Evolutionary conservation across 495 filamentous ascomycete species (phyloP), one percentile per base, ranked within the genome.

Genomic region (Bombardia bombarda): DNA sequence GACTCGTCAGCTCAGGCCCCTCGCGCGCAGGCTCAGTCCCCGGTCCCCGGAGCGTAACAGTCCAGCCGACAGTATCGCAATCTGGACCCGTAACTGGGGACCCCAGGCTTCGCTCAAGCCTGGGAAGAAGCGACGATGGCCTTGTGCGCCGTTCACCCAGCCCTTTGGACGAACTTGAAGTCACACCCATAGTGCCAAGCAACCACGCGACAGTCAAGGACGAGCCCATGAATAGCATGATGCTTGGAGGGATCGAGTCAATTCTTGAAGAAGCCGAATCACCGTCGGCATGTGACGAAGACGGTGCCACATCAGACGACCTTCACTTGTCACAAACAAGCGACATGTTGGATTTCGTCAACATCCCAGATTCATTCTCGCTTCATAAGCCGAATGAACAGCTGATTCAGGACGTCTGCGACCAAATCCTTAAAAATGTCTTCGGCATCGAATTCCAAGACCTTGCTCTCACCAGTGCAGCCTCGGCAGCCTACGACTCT

Each of bases 401-500:
- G 10, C 40, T 55, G 19, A 40, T 52, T 25, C 44, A 56, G 14
- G 47, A 58, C 5, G 44, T 56, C 6, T 53, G 49, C 38, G 50
- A 58, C 18, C 40, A 41, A 4, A 23, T 56, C 3, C 50, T 62
- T 3, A 41, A 49, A 31, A 32, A 58, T 16, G 44, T 51, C 8
- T 56, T 55, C 16, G 56, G 50, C 4, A 20, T 60, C 7, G 51
- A 51, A 22, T 45, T 60, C 25, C 16, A 52, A 9, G 59, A 62
- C 9, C 47, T 62, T n/a, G 43, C 40, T 3, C 16, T 20, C 17
- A 42, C 44, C 3, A 45, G 40, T n/a, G 36, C 43, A 1, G 47
- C 36, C 12, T 37, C 43, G 7, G 49, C 34, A 2, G 54, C 43
- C 2, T 58, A 47, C 13, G 32, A 53, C 14, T 43, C 49, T 3